A percentile compares a stretch with the other conserved stretches of the same genome.
Conservation (phyloP, 2,329 filamentous ascomycete species). For the Apiospora koreana region DNA sequence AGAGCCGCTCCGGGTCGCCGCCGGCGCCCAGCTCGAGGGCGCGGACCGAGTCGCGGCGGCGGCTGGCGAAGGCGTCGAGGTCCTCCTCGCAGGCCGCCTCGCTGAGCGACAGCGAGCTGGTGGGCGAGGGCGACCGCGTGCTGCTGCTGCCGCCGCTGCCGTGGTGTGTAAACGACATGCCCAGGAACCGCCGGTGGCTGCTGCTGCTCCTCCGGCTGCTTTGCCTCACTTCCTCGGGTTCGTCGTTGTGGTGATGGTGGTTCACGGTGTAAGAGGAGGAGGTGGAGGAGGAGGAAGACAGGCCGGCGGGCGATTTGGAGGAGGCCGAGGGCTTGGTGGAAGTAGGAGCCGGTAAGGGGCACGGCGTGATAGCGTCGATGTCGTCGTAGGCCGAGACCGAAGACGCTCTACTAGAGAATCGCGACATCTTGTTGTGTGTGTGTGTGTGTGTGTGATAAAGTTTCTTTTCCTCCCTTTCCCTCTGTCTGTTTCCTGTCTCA, state of each 20-base stretch:
- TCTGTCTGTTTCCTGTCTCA: neutral
- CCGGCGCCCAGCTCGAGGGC: conserved; percentile 35
- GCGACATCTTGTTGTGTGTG: neutral
- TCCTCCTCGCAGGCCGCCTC: neutral
- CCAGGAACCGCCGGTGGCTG: neutral
- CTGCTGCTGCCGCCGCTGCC: too few species aligned
- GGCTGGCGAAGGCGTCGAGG: neutral
- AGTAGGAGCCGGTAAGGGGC: conserved; percentile 21
- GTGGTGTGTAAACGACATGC: neutral
- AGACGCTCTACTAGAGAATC: neutral
- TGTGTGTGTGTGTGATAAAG: neutral
- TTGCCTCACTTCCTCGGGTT: neutral
- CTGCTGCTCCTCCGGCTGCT: neutral
- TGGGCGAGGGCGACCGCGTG: neutral
- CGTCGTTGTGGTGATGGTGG: neutral
- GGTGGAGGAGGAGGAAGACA: neutral
- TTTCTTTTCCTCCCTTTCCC: neutral
- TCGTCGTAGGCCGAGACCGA: conserved; percentile 18
- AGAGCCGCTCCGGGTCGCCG: conserved; percentile 44
- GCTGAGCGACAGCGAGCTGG: neutral
- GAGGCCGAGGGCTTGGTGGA: conserved; percentile 1
- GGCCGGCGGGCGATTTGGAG: conserved; percentile 16
- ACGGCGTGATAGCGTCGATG: conserved; percentile 36
- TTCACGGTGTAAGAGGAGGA: neutral
- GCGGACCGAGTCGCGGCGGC: conserved; percentile 28